These are phyloP conservation scores for Scleroderma citrinum DNA, from an alignment of 768 basidiomycete genomes.

Conservation along the genomic window DNA sequence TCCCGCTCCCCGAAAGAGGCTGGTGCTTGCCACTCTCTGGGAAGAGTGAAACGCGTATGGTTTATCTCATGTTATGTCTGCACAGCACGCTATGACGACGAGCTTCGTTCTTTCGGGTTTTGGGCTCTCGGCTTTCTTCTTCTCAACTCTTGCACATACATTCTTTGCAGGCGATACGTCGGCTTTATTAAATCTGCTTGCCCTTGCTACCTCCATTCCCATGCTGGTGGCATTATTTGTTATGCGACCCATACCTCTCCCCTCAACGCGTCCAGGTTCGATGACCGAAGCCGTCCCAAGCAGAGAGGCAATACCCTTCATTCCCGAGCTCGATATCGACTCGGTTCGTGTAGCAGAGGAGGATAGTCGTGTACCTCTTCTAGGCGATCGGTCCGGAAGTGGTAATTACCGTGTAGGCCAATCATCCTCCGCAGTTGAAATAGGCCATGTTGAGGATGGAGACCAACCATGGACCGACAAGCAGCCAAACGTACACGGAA, in stretches of 20 bases:
- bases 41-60: not conserved
- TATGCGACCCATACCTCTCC: slow-evolving; percentile 25
- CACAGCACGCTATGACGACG: slow-evolving; percentile 67
- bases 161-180: slow-evolving; percentile 76
- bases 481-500: slow-evolving; percentile 52
- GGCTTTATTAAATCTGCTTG: slow-evolving; percentile 67
- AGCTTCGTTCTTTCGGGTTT: slow-evolving; percentile 85
- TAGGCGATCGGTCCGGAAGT: not conserved
- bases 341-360: not conserved
- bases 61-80: not conserved
- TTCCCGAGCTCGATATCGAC: not conserved
- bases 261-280: not conserved
- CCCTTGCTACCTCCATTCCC: slow-evolving; percentile 71
- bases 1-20: not conserved
- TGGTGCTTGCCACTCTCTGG: not conserved
- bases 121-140: slow-evolving; percentile 88
- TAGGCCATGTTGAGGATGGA: not conserved
- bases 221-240: slow-evolving; percentile 76
- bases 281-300: not conserved
- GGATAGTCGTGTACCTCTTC: not conserved
- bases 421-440: not conserved
- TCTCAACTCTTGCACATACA: slow-evolving; percentile 67
- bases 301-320: not conserved
- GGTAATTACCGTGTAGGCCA: not conserved
- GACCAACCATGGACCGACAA: not conserved